phyloP scores from a whole-genome alignment of 345 rosid species.

The Arabis alpina region DNA sequence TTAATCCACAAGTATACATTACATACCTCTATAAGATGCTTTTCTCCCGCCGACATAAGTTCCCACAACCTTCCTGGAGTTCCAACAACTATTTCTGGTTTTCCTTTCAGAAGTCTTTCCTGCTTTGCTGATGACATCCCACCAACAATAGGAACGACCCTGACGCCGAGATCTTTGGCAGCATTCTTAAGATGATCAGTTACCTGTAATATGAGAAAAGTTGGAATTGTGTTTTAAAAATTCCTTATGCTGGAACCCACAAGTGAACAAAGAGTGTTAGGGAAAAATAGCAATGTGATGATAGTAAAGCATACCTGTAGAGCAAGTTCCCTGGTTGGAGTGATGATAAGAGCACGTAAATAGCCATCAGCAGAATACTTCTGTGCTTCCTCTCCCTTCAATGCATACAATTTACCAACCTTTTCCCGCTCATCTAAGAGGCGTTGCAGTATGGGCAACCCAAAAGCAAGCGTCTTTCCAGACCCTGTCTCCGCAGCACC shows the following conservation, averaged over 20 bases:
- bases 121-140: slow-evolving; percentile 94
- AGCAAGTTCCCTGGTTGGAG: slow-evolving; percentile 97
- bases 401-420: slow-evolving; percentile 50
- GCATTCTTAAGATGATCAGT: slow-evolving; percentile 82
- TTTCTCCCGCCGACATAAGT: slow-evolving; percentile 92
- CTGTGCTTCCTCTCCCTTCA: slow-evolving; percentile 64
- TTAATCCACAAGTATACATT: not conserved
- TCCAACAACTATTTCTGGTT: slow-evolving; percentile 91
- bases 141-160: slow-evolving; percentile 90
- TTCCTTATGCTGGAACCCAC: not conserved
- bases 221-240: slow-evolving; percentile 15
- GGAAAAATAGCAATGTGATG: slow-evolving; percentile 11
- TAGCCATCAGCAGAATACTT: slow-evolving; percentile 68
- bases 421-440: slow-evolving; percentile 87
- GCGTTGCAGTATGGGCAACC: slow-evolving; percentile 92
- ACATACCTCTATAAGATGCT: slow-evolving; percentile 87
- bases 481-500: slow-evolving; percentile 99
- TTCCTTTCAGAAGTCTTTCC: slow-evolving; percentile 77
- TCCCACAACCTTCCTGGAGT: slow-evolving; percentile 99
- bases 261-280: slow-evolving; percentile 5
- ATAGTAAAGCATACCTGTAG: slow-evolving; percentile 64
- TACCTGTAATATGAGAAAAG: slow-evolving; percentile 54
- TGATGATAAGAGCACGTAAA: slow-evolving; percentile 86
- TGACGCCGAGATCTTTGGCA: slow-evolving; percentile 61
- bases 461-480: slow-evolving; percentile 99